Evolutionary conservation across 1,284 basidiomycete genomes (phyloP).

Genomic region (Rhodotorula sp.): DNA sequence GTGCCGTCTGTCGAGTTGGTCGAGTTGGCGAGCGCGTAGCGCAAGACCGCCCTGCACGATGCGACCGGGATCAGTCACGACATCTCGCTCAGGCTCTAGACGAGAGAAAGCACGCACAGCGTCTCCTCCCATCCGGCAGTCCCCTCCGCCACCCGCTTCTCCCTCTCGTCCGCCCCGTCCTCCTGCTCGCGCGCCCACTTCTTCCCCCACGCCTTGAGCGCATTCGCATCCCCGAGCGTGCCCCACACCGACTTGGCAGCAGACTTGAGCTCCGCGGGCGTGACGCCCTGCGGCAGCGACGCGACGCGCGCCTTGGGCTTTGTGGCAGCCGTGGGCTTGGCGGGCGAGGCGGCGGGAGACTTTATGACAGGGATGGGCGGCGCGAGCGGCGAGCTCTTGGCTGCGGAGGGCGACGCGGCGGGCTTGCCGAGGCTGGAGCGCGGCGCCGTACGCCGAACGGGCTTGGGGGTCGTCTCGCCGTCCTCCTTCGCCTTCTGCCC

Average conservation of each 20-base stretch:
- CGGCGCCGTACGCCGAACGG: background rate
- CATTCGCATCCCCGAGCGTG: background rate
- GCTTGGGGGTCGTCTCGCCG: background rate
- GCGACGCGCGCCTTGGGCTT: too few species aligned
- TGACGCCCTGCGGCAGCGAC: background rate
- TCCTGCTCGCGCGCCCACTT: constrained; percentile 11
- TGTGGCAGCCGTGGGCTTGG: background rate
- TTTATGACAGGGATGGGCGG: background rate
- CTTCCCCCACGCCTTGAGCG: constrained; percentile 5
- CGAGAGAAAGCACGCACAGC: constrained; percentile 7
- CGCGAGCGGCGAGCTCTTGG: background rate
- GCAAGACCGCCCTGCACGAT: constrained; percentile 18
- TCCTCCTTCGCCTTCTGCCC: background rate
- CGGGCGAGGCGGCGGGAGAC: background rate
- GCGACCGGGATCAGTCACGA: too few species aligned
- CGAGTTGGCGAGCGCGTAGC: constrained; percentile 5
- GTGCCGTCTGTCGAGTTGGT: background rate
- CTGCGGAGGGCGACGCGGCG: background rate
- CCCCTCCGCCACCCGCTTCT: background rate
- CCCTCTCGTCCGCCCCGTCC: background rate
- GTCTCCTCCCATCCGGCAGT: constrained; percentile 16
- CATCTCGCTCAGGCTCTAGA: too few species aligned
- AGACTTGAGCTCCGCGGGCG: background rate
- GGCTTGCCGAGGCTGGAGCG: background rate
- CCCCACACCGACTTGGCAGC: constrained; percentile 12